Percentiles rank a stretch among this genome's conserved stretches.
Evolutionary conservation across 179 eudicot genomes (phyloP).

Genomic region (Spinacia oleracea): DNA sequence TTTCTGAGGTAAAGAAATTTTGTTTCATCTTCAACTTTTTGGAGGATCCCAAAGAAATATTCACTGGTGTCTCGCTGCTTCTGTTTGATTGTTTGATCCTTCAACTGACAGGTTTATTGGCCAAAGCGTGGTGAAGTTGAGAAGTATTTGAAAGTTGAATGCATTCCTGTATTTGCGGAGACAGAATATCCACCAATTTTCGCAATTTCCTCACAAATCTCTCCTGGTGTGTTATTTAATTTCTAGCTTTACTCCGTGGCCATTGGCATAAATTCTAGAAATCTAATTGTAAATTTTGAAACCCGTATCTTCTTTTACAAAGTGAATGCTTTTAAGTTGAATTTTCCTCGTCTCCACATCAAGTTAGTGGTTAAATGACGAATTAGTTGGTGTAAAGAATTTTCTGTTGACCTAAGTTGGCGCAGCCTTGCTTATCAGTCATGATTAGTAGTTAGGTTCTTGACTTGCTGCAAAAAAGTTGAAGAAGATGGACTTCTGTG

Average conservation of each 20-base stretch:
- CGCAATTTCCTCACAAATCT: constrained; percentile 81
- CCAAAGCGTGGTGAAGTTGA: constrained; percentile 70
- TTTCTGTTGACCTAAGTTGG: neutral
- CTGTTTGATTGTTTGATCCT: constrained; percentile 12
- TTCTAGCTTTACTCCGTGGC: neutral
- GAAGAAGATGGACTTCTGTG: neutral
- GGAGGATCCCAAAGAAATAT: constrained; percentile 3
- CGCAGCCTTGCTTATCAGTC: neutral
- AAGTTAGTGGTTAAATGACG: neutral
- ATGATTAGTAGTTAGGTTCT: neutral
- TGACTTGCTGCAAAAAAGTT: neutral
- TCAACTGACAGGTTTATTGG: constrained; percentile 61
- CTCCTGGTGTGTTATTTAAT: constrained; percentile 61
- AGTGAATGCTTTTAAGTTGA: neutral
- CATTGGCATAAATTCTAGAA: neutral
- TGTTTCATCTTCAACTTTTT: neutral
- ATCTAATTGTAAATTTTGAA: neutral
- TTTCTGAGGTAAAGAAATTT: constrained; percentile 56
- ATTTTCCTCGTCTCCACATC: neutral
- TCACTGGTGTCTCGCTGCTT: constrained; percentile 1
- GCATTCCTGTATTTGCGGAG: constrained; percentile 69
- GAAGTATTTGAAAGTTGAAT: constrained; percentile 81
- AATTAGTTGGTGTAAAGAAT: neutral
- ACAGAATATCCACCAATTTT: constrained; percentile 66
- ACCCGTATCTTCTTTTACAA: constrained; percentile 2